A percentile compares a stretch with the other conserved stretches of the same genome.
Conservation (phyloP, 208 protist species). For the Acanthamoeba royreba region DNA sequence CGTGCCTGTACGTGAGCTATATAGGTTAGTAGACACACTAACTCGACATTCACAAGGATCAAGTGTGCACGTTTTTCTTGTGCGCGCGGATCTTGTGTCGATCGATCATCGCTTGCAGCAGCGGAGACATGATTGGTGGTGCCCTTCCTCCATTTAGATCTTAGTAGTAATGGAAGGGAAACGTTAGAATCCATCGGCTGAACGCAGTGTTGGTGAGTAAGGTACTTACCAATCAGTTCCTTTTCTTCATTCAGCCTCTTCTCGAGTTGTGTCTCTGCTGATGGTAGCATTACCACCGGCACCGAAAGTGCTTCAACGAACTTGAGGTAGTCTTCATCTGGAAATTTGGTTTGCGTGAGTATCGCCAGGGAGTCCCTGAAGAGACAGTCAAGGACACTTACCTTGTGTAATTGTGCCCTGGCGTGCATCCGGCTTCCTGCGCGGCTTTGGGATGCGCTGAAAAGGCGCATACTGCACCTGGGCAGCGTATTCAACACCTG, state of each 20-base stretch:
- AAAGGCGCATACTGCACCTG: conserved; percentile 8
- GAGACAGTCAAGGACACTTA: neutral
- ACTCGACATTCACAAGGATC: neutral
- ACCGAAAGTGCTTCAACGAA: neutral
- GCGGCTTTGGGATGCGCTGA: neutral
- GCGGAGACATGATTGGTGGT: conserved; percentile 38
- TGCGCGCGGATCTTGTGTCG: neutral
- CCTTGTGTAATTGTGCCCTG: neutral
- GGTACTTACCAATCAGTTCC: neutral
- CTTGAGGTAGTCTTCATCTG: conserved; percentile 29
- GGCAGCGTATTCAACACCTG: conserved; percentile 1
- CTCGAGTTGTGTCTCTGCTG: conserved; percentile 31
- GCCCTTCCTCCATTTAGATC: neutral
- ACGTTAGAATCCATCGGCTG: neutral
- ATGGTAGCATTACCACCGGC: neutral
- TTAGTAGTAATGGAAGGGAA: neutral
- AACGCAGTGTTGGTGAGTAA: too few species aligned
- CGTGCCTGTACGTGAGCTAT: neutral
- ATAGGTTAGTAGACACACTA: neutral
- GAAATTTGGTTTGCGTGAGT: neutral
- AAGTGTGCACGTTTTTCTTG: neutral
- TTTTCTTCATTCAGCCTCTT: conserved; percentile 29
- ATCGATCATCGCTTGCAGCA: neutral
- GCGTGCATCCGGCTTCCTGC: neutral
- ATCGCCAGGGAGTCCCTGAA: neutral